A percentile compares a stretch with the other conserved stretches of the same genome.
These are phyloP conservation scores for Chaetomium sp. DNA, from an alignment of 2,329 filamentous ascomycete species.

Conservation along the genomic window DNA sequence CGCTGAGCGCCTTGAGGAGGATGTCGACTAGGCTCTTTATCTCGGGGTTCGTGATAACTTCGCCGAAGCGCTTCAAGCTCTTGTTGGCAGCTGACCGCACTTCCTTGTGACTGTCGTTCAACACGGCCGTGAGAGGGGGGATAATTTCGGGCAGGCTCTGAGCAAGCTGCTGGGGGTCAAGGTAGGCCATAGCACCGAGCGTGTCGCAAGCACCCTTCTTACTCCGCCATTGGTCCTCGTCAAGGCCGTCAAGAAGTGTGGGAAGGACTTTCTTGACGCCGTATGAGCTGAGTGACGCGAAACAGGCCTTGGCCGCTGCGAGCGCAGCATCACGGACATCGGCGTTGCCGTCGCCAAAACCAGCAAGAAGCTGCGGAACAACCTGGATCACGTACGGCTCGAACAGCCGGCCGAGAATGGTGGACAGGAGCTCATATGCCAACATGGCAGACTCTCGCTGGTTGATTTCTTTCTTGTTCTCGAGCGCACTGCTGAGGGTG, in stretches of 20 bases:
- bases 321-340: constrained; percentile 91
- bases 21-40: constrained; percentile 89
- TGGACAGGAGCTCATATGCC: constrained; percentile 83
- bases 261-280: constrained; percentile 93
- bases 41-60: constrained; percentile 97
- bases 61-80: constrained; percentile 94
- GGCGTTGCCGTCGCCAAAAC: constrained; percentile 80
- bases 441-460: constrained; percentile 84
- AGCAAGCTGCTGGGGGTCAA: constrained; percentile 91
- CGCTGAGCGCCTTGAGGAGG: constrained; percentile 90
- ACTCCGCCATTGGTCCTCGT: constrained; percentile 95
- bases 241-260: constrained; percentile 81
- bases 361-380: constrained; percentile 79
- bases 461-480: constrained; percentile 89
- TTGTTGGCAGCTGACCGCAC: constrained; percentile 87
- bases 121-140: constrained; percentile 82
- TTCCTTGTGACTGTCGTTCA: constrained; percentile 98
- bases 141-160: constrained; percentile 93
- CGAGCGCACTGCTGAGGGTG: constrained; percentile 71
- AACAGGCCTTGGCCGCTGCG: constrained; percentile 89
- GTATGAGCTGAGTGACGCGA: constrained; percentile 86
- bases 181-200: constrained; percentile 95
- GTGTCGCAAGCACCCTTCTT: constrained; percentile 98
- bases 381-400: constrained; percentile 97
- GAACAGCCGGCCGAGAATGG: constrained; percentile 79